Base-by-base conservation (phyloP, 805 yeast genomes). In the Martiniozyma abietophila region DNA sequence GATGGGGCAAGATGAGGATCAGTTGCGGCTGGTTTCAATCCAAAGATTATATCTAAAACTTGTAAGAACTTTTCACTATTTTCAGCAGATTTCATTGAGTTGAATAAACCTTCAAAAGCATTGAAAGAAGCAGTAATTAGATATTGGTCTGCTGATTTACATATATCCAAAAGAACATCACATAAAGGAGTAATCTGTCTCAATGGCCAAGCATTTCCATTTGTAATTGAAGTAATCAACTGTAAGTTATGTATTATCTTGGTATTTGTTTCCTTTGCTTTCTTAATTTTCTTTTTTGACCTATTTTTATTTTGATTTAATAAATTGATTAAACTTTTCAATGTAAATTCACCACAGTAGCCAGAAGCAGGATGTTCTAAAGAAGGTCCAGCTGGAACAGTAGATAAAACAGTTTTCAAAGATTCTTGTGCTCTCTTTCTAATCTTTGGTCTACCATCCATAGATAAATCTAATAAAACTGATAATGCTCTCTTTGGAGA, bases 341-440 rank as follows among this genome's bases (percentile, higher is more conserved):
- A 59, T 3, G 88, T 72, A 35, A 76, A 65, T 27, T 78, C 84
- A 6, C 86, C 82, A 43, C 85, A 75, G 31, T 74, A 50, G 2
- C 63, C 54, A n/a, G 86, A 66, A 6, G 84, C 94, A 25, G 83
- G 79, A 53, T 89, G 96, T 26, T 74, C 79, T 5, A 77, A 68
- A 10, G 77, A 67, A 7, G 94, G 89, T 8, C 86, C 81, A 0
- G 80, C 67, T 8, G 95, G 94, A 3, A 82, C 79, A 10, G 32
- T 30, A 2, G 60, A 44, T 40, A 92, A 61, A 20, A 92, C 62
- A 3, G 64, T 68, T 31, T 67, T 60, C n/a, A 92, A 68, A 2
- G 96, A 82, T 38, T 92, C 98, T 49, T 78, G 80, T 2, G 97
- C 95, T 64, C 96, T 79, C 70, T 81, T 84, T 56, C 98, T 75